Evolutionary conservation across 1,139 yeast species (phyloP).

Genomic region (Yamadazyma friedrichii): DNA sequence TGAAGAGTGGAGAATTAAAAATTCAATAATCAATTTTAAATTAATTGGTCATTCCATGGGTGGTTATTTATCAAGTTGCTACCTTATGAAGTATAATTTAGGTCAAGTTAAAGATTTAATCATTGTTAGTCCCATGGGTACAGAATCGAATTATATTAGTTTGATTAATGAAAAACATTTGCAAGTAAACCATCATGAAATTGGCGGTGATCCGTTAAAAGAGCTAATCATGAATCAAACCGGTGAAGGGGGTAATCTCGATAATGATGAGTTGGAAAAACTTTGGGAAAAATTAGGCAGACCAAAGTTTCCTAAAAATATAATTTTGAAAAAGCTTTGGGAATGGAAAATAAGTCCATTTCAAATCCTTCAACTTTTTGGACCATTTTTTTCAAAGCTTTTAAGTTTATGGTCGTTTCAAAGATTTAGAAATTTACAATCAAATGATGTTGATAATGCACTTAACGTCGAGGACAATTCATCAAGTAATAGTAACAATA

Average conservation of each 20-base stretch:
- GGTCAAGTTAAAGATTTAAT: constrained; percentile 29
- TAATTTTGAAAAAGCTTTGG: constrained; percentile 37
- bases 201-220: constrained; percentile 27
- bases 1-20: constrained; percentile 35
- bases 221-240: constrained; percentile 24
- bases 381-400: constrained; percentile 42
- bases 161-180: constrained; percentile 31
- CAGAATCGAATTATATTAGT: constrained; percentile 39
- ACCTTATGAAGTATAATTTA: constrained; percentile 39
- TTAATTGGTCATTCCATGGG: constrained; percentile 48
- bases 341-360: constrained; percentile 41
- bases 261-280: constrained; percentile 21
- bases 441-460: constrained; percentile 10
- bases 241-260: constrained; percentile 14
- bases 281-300: constrained; percentile 37
- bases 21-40: constrained; percentile 27
- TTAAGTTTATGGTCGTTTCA: constrained; percentile 45
- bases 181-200: constrained; percentile 33
- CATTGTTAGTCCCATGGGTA: constrained; percentile 47
- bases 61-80: constrained; percentile 41
- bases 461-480: constrained; percentile 1
- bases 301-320: constrained; percentile 40
- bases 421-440: constrained; percentile 33
- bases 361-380: constrained; percentile 36
- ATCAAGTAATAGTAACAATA: constrained; percentile 14